phyloP scores from a whole-genome alignment of 2,329 filamentous ascomycete genomes.

The Elsinoe perseae region DNA sequence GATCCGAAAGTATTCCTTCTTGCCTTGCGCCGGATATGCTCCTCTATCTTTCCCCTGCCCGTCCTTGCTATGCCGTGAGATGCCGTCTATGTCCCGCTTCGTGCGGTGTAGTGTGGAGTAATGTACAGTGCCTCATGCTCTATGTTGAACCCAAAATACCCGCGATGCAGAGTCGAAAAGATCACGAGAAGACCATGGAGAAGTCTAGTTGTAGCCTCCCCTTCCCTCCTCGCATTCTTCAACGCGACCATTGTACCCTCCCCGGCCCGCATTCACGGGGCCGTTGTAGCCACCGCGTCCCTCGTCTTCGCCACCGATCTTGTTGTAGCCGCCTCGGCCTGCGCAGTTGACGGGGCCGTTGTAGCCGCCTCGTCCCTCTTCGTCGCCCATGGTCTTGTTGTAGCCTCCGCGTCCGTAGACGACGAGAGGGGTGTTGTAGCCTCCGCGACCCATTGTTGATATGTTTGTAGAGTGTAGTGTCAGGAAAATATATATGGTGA shows the following conservation, averaged over 20 bases:
- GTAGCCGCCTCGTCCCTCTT: slow-evolving; percentile 14
- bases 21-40: background rate
- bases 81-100: background rate
- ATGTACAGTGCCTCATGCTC: background rate
- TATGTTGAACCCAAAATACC: background rate
- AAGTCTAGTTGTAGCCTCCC: slow-evolving; percentile 24
- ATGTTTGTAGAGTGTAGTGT: background rate
- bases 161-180: background rate
- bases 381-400: slow-evolving; percentile 16
- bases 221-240: slow-evolving; percentile 19
- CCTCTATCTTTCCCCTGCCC: background rate
- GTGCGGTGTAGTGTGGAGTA: background rate
- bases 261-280: background rate
- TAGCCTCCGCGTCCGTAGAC: slow-evolving; percentile 20
- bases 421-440: slow-evolving; percentile 32
- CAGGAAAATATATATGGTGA: background rate
- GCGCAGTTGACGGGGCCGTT: slow-evolving; percentile 1
- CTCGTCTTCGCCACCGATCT: background rate
- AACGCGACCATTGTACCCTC: background rate
- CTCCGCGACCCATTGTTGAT: slow-evolving; percentile 32
- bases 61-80: background rate
- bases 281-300: slow-evolving; percentile 3
- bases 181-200: background rate
- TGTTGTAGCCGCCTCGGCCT: slow-evolving; percentile 7
- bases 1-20: background rate